phyloP scores from a whole-genome alignment of 257 asterid species.

The Plantago ovata region DNA sequence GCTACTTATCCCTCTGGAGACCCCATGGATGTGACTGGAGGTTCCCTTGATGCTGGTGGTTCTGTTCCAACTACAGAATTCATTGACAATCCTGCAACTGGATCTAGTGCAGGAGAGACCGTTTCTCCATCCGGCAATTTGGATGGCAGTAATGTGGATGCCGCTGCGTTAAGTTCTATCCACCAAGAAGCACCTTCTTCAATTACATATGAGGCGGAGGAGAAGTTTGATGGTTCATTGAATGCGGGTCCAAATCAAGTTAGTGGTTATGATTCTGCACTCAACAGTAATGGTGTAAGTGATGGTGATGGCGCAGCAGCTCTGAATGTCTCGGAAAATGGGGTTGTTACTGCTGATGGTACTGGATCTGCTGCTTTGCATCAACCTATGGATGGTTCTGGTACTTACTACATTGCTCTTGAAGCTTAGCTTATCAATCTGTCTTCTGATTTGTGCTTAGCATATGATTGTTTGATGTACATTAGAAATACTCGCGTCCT shows the following conservation, averaged over 20 bases:
- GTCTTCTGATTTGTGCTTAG: no score
- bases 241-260: constrained; percentile 40
- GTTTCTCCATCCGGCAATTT: constrained; percentile 19
- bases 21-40: constrained; percentile 22
- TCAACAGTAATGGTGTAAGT: constrained; percentile 39
- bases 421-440: background rate
- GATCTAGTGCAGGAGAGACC: constrained; percentile 13
- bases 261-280: constrained; percentile 44
- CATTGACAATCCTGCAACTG: constrained; percentile 16
- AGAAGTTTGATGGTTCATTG: constrained; percentile 31
- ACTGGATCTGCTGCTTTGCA: constrained; percentile 55
- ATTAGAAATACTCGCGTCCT: no score
- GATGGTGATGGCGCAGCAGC: constrained; percentile 42
- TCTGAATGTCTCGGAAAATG: constrained; percentile 45
- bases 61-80: constrained; percentile 27
- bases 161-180: constrained; percentile 18
- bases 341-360: constrained; percentile 44
- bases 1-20: constrained; percentile 16
- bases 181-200: constrained; percentile 35
- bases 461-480: no score
- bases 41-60: constrained; percentile 28
- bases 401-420: constrained; percentile 30
- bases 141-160: constrained; percentile 28
- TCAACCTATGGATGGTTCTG: constrained; percentile 63
- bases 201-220: constrained; percentile 28